These are phyloP conservation scores for Neofusicoccum umdonicola DNA, from an alignment of 2,329 filamentous ascomycete species.

Conservation along the genomic window DNA sequence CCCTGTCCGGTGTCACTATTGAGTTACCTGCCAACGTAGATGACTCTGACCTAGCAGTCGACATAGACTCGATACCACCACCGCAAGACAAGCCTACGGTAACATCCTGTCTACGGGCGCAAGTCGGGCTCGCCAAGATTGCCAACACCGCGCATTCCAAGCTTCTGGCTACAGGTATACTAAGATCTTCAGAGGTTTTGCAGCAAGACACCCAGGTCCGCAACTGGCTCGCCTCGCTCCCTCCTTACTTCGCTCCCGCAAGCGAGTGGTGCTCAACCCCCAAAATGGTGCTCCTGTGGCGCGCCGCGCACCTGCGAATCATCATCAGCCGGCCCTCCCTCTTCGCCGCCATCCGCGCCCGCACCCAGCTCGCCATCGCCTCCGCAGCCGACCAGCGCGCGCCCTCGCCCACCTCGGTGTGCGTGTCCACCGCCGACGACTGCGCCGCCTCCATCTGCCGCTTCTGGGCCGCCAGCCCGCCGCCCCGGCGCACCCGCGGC, in stretches of 20 bases:
- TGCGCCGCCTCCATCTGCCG: neutral
- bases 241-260: neutral
- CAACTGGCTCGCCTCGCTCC: neutral
- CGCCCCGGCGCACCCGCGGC: neutral
- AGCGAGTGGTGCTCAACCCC: neutral
- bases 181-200: neutral
- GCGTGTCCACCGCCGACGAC: neutral
- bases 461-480: neutral
- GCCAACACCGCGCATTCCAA: neutral
- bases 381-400: neutral
- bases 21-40: conserved; percentile 45
- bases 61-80: neutral
- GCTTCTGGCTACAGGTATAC: neutral
- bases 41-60: conserved; percentile 26
- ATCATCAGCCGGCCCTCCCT: neutral
- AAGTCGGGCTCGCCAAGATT: neutral
- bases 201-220: neutral
- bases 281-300: conserved; percentile 1
- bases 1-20: conserved; percentile 45
- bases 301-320: neutral
- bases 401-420: neutral
- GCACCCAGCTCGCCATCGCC: neutral
- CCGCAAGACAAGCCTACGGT: neutral
- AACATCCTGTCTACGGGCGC: neutral
- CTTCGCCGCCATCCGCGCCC: neutral